Base-by-base conservation (phyloP, 2,329 filamentous ascomycete genomes). In the Fusarium pilosicola region DNA sequence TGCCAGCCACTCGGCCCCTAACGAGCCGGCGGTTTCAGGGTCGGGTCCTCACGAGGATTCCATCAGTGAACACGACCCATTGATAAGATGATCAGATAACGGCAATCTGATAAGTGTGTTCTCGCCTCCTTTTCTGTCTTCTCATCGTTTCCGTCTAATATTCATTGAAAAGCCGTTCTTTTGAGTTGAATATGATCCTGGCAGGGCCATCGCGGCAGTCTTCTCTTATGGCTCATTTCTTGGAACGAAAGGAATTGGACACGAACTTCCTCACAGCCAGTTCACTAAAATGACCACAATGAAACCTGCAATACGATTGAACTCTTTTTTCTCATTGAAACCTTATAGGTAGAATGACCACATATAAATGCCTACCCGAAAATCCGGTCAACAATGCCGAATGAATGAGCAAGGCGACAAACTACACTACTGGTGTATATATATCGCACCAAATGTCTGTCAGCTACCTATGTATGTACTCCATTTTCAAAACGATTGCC, bases 1-100 rank as follows among this genome's bases (percentile, higher is more conserved):
- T 30, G 41, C 67, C 67, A 70, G 32, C 67, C 67, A 70, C 66
- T 34, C 41, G 26, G 49, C 46, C 64, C 68, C 46, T 62, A 62
- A 66, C 54, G 28, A 56, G 32, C n/a, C 59, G 63, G 42, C 55
- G 59, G 65, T 62, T 72, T 66, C 68, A 73, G 72, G 72, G 72
- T 74, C 66, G 72, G 72, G 71, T 74, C 66, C 63, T 24, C 38
- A 36, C 34, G 30, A 62, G 38, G 52, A 59, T 45, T 61, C 28
- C 26, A 57, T 52, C 56, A 54, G 46, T 61, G 42, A 39, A 62
- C 24, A 44, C 24, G 45, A 38, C 28, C 28, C 18, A 62, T 60
- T 68, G 70, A 75, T 74, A 74, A 74, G 72, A 74, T 69, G 63
- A 74, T 74, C 72, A 75, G 72, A 74, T 75, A 74, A 73, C 30